A percentile compares a stretch with the other conserved stretches of the same genome.
phyloP scores from a whole-genome alignment of 1,284 basidiomycete species.

The Neonothopanus nambi region DNA sequence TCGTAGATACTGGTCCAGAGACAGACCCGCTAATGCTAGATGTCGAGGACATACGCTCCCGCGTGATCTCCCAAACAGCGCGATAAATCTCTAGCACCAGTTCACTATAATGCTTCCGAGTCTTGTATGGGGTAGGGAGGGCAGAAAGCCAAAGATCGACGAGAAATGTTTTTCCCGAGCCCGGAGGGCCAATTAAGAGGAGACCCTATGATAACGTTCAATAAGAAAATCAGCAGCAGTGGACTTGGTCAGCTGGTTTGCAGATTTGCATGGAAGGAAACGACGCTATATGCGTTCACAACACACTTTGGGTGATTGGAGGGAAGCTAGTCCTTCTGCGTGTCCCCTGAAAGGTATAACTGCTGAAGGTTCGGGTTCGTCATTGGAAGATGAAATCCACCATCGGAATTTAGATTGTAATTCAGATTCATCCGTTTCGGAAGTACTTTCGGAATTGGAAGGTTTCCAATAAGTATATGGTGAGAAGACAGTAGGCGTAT shows the following conservation, averaged over 20 bases:
- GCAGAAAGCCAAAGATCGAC: constrained; percentile 67
- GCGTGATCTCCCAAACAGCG: constrained; percentile 58
- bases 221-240: too few relatives aligned
- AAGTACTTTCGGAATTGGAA: constrained; percentile 10
- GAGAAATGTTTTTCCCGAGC: constrained; percentile 74
- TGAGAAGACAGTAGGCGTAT: constrained; percentile 23
- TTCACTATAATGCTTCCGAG: constrained; percentile 67
- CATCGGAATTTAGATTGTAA: constrained; percentile 14
- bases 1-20: neutral
- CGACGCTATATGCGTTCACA: constrained; percentile 49
- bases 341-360: constrained; percentile 56
- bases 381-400: constrained; percentile 13
- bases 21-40: neutral
- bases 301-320: constrained; percentile 15
- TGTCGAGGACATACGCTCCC: constrained; percentile 38
- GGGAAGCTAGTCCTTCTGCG: constrained; percentile 54
- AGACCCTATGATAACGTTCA: constrained; percentile 54
- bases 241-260: neutral
- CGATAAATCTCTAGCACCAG: constrained; percentile 71
- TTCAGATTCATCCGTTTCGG: neutral
- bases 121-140: constrained; percentile 60
- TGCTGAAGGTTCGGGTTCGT: constrained; percentile 22
- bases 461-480: constrained; percentile 28
- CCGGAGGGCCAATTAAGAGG: constrained; percentile 75
- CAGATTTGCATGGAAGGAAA: neutral